Conservation (phyloP, 1,139 yeast species). For the Lizanozyma gosingica region DNA sequence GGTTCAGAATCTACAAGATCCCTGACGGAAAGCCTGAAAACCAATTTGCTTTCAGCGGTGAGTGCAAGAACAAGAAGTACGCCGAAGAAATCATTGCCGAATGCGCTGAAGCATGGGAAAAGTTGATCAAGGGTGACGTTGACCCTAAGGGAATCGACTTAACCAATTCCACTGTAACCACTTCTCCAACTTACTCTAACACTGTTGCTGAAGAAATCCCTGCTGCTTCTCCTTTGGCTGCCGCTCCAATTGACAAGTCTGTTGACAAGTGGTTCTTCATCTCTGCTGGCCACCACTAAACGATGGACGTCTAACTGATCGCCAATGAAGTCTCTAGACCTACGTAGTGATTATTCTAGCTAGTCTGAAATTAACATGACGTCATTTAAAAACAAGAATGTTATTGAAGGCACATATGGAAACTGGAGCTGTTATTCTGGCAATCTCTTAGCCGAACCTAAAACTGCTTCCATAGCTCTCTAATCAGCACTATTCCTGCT, state of each 20-base stretch:
- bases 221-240: conserved; percentile 58
- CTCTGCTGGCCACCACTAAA: conserved; percentile 60
- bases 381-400: no score
- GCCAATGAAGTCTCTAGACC: not conserved
- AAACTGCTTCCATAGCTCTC: no score
- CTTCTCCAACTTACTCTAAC: conserved; percentile 44
- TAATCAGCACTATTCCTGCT: no score
- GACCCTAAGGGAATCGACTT: conserved; percentile 46
- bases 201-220: conserved; percentile 50
- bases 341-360: not conserved
- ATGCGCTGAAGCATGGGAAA: conserved; percentile 67
- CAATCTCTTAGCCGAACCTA: no score
- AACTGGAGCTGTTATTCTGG: no score
- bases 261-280: conserved; percentile 99
- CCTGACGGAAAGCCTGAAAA: conserved; percentile 90
- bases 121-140: conserved; percentile 45
- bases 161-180: conserved; percentile 63
- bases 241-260: conserved; percentile 94
- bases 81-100: conserved; percentile 66
- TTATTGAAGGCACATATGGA: no score
- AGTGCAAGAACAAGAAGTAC: conserved; percentile 63
- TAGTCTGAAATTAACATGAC: not conserved
- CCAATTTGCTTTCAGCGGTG: conserved; percentile 78
- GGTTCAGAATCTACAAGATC: conserved; percentile 86
- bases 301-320: not conserved